Percentiles rank a stretch among this genome's conserved stretches.
Evolutionary conservation across 169 alveolate species (phyloP).

Genomic region (Plasmodium gallinaceum): DNA sequence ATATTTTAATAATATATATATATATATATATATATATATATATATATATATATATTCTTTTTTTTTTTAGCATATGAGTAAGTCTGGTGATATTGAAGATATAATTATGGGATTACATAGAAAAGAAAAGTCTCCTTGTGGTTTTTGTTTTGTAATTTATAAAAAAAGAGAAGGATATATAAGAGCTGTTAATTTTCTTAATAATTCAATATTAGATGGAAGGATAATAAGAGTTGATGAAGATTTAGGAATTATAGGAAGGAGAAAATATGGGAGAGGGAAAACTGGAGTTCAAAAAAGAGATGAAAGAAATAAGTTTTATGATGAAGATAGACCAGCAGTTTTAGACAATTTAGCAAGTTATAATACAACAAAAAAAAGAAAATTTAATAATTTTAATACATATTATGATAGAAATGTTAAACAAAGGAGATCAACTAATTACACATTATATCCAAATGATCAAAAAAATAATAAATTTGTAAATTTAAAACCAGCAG

Average conservation of each 20-base stretch:
- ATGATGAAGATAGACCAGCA: slow-evolving; percentile 69
- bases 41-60: too few relatives aligned
- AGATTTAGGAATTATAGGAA: slow-evolving; percentile 83
- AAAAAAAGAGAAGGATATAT: slow-evolving; percentile 79
- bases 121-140: slow-evolving; percentile 84
- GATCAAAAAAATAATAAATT: slow-evolving; percentile 3
- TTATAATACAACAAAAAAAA: slow-evolving; percentile 29
- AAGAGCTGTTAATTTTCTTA: slow-evolving; percentile 81
- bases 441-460: background rate
- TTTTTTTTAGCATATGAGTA: slow-evolving; percentile 44
- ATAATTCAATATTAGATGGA: slow-evolving; percentile 85
- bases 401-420: slow-evolving; percentile 52
- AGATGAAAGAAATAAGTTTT: slow-evolving; percentile 78
- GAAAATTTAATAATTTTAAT: slow-evolving; percentile 26
- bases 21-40: background rate
- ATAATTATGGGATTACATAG: slow-evolving; percentile 85
- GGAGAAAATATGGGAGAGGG: slow-evolving; percentile 85
- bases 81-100: slow-evolving; percentile 83
- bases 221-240: slow-evolving; percentile 86
- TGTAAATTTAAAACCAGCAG: slow-evolving; percentile 32
- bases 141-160: slow-evolving; percentile 85
- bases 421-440: slow-evolving; percentile 20
- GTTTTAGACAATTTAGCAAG: slow-evolving; percentile 44
- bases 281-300: slow-evolving; percentile 86
- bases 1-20: background rate